Percentiles rank a stretch among this genome's conserved stretches.
phyloP scores from a whole-genome alignment of 208 protist species.

The Wallacemonas rigidus region DNA sequence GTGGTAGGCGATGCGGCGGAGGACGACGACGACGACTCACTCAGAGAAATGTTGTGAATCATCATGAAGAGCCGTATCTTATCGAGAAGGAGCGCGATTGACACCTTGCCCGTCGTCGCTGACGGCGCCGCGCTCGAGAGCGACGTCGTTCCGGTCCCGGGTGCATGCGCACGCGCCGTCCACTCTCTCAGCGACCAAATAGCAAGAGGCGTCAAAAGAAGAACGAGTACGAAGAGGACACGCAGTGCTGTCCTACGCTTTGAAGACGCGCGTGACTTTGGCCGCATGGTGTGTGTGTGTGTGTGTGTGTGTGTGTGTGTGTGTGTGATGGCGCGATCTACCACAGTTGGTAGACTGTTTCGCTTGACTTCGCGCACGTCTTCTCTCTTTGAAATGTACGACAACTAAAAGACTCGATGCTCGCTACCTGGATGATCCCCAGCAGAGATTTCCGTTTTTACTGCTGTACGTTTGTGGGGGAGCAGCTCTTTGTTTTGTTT shows the following conservation, averaged over 20 bases:
- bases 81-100: background rate
- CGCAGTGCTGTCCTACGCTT: background rate
- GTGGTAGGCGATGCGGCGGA: background rate
- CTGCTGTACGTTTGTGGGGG: background rate
- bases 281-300: background rate
- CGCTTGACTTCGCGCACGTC: too few species aligned
- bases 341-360: too few species aligned
- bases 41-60: constrained; percentile 15
- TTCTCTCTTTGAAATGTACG: too few species aligned
- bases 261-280: background rate
- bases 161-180: too few species aligned
- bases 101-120: background rate
- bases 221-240: background rate
- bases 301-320: background rate
- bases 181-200: background rate
- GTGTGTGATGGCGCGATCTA: background rate
- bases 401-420: too few species aligned
- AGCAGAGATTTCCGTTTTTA: background rate
- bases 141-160: too few species aligned
- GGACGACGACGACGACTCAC: background rate
- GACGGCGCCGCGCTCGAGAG: background rate
- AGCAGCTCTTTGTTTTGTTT: background rate
- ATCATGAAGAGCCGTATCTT: constrained; percentile 13
- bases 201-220: background rate
- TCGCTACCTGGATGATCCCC: too few species aligned